Percentiles rank a stretch among this genome's conserved stretches.
These are phyloP conservation scores for Lachnellula hyalina DNA, from an alignment of 2,329 filamentous ascomycete species.

Conservation along the genomic window DNA sequence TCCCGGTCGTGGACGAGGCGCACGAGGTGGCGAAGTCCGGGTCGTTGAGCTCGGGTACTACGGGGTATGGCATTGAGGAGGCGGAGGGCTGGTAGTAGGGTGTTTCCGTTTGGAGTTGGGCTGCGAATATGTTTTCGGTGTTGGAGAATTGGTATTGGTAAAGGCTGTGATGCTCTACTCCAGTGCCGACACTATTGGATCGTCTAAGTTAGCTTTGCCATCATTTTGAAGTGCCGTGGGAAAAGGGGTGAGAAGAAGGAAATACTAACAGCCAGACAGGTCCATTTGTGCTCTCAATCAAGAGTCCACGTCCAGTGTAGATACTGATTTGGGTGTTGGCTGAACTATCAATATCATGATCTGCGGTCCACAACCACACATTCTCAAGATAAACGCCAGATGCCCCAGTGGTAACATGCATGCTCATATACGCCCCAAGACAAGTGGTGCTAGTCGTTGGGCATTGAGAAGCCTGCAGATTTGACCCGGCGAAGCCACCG, in stretches of 20 bases:
- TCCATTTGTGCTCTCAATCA: conserved; percentile 32
- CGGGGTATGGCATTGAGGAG: not conserved
- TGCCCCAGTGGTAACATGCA: conserved; percentile 31
- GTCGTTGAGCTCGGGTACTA: conserved; percentile 31
- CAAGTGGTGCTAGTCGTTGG: conserved; percentile 43
- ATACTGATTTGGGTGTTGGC: conserved; percentile 51
- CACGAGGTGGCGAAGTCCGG: conserved; percentile 40
- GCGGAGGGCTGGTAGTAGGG: conserved; percentile 19
- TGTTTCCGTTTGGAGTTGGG: conserved; percentile 26
- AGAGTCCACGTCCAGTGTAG: conserved; percentile 41
- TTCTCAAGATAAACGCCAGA: conserved; percentile 44
- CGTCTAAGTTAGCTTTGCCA: conserved; percentile 5
- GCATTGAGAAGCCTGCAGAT: conserved; percentile 52
- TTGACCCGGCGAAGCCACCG: conserved; percentile 45
- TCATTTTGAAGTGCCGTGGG: not conserved
- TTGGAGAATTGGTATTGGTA: conserved; percentile 48
- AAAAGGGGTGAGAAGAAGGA: not conserved
- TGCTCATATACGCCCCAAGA: conserved; percentile 32
- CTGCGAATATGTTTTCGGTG: conserved; percentile 23
- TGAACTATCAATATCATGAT: conserved; percentile 34
- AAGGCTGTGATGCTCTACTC: conserved; percentile 46
- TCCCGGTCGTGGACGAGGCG: conserved; percentile 27
- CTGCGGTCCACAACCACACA: conserved; percentile 41
- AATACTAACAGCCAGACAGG: conserved; percentile 45
- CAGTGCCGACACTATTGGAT: conserved; percentile 36